Percentiles rank a stretch among this genome's conserved stretches.
These are phyloP conservation scores for Talaromyces sp. DNA, from an alignment of 2,329 filamentous ascomycete species.

Conservation along the genomic window DNA sequence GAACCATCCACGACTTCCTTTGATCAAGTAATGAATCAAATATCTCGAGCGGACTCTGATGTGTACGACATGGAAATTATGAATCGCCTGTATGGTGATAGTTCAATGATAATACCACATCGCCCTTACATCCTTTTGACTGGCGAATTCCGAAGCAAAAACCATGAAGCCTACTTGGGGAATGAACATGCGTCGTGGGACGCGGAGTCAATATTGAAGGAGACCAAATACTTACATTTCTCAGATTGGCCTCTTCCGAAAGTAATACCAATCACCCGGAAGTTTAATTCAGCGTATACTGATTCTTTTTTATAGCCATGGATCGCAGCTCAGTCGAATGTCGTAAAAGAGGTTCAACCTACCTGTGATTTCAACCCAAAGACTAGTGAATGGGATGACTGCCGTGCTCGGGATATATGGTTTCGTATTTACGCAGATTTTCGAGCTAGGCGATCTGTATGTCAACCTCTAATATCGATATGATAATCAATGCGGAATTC, in stretches of 20 bases:
- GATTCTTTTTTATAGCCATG: not conserved
- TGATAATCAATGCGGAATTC: too few relatives aligned
- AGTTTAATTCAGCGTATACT: not conserved
- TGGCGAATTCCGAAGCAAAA: slow-evolving; percentile 58
- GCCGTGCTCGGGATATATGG: not conserved
- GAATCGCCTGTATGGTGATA: slow-evolving; percentile 60
- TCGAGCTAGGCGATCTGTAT: not conserved
- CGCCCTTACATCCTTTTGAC: slow-evolving; percentile 60
- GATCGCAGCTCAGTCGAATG: not conserved
- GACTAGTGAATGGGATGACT: not conserved
- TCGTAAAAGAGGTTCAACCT: not conserved
- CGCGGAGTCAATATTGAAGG: slow-evolving; percentile 52
- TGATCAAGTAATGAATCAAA: slow-evolving; percentile 39
- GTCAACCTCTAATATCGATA: not conserved
- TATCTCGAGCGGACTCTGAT: slow-evolving; percentile 25
- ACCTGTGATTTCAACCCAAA: not conserved
- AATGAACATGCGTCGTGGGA: slow-evolving; percentile 58
- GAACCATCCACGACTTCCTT: slow-evolving; percentile 57
- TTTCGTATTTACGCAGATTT: slow-evolving; percentile 1
- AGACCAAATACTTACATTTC: slow-evolving; percentile 67
- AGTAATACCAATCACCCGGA: too few relatives aligned
- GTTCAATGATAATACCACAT: slow-evolving; percentile 61
- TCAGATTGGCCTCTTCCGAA: slow-evolving; percentile 69
- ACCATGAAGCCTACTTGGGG: slow-evolving; percentile 53
- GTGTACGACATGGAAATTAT: slow-evolving; percentile 67